A percentile compares a stretch with the other conserved stretches of the same genome.
phyloP scores from a whole-genome alignment of 352 stramenopile genomes.

The Phytophthora ohioensis region DNA sequence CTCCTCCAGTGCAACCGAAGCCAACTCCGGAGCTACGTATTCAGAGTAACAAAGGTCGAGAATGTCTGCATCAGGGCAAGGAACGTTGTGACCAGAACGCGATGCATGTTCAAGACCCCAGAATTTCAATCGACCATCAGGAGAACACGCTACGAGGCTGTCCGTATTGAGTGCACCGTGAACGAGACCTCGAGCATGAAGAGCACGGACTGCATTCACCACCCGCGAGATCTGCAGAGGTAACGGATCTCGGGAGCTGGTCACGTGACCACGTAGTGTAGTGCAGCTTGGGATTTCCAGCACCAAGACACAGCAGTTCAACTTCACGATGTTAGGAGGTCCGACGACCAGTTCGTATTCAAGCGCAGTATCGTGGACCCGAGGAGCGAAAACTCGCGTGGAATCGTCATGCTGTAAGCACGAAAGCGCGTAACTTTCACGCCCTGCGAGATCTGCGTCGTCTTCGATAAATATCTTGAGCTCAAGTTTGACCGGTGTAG shows the following conservation, averaged over 20 bases:
- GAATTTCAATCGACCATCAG: slow-evolving; percentile 56
- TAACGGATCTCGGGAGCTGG: slow-evolving; percentile 43
- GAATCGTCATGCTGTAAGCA: slow-evolving; percentile 45
- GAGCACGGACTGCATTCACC: slow-evolving; percentile 47
- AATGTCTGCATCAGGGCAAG: slow-evolving; percentile 16
- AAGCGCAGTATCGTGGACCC: slow-evolving; percentile 49
- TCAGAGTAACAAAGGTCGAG: slow-evolving; percentile 37
- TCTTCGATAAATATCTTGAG: slow-evolving; percentile 74
- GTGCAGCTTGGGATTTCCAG: slow-evolving; percentile 50
- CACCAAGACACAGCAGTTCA: slow-evolving; percentile 62
- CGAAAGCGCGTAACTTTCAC: slow-evolving; percentile 63
- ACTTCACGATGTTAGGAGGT: slow-evolving; percentile 17
- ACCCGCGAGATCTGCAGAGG: slow-evolving; percentile 50
- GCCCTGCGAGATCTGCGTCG: slow-evolving; percentile 55
- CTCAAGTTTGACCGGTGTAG: slow-evolving; percentile 23
- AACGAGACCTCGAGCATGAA: slow-evolving; percentile 60
- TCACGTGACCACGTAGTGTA: slow-evolving; percentile 38
- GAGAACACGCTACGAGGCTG: slow-evolving; percentile 46
- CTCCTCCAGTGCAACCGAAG: slow-evolving; percentile 41
- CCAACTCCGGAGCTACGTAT: slow-evolving; percentile 60
- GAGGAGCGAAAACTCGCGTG: slow-evolving; percentile 42
- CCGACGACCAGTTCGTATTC: slow-evolving; percentile 33
- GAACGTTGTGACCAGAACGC: slow-evolving; percentile 27
- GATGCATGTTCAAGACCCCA: slow-evolving; percentile 59
- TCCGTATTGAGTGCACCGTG: slow-evolving; percentile 61